Evolutionary conservation across 768 basidiomycete genomes (phyloP), one percentile per base, ranked within the genome.

Genomic region (Lentinula guzmanii): DNA sequence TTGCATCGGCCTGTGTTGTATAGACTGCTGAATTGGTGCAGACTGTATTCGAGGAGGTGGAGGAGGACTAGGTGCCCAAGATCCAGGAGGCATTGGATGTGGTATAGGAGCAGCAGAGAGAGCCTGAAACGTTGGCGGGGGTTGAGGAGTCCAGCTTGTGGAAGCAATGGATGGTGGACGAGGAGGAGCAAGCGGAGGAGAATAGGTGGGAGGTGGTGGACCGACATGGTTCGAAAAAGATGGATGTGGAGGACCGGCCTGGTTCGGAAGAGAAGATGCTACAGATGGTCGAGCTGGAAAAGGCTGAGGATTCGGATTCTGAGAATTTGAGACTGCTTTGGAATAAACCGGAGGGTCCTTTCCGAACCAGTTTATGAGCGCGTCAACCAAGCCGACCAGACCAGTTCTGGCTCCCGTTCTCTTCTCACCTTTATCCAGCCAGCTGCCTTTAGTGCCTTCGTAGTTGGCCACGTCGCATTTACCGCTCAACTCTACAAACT

Each of bases 261-360:
- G 68, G 28, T 58, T 46, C 56, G 6, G 50, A 8, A 13, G 7
- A 61, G 67, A 66, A 42, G 70, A 58, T 42, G 66, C 61, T 62
- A 67, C 66, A 52, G 62, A 65, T 45, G 71, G 66, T 52, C 71
- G 68, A 46, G 66, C 69, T 63, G 71, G 68, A 58, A 71, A 71
- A 56, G 63, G 62, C 16, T 43, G 42, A 43, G 65, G 63, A 60
- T 63, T 45, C 16, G 60, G 55, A 24, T 52, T 13, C 41, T 56
- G 63, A 31, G 63, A 66, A 28, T 16, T 60, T 35, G 64, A 63
- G 64, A 67, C 77, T 82, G 92, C 88, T 73, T 89, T 93, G 35
- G 95, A 86, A 70, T 95, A 97, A 15, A 98, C 85, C 6, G 95
- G 95, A 46, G 96, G 95, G 51, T 86, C 82, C 34, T 79, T 79